Percentiles rank a stretch among this genome's conserved stretches.
phyloP scores from a whole-genome alignment of 2,329 filamentous ascomycete genomes.

The Byssothecium circinans region DNA sequence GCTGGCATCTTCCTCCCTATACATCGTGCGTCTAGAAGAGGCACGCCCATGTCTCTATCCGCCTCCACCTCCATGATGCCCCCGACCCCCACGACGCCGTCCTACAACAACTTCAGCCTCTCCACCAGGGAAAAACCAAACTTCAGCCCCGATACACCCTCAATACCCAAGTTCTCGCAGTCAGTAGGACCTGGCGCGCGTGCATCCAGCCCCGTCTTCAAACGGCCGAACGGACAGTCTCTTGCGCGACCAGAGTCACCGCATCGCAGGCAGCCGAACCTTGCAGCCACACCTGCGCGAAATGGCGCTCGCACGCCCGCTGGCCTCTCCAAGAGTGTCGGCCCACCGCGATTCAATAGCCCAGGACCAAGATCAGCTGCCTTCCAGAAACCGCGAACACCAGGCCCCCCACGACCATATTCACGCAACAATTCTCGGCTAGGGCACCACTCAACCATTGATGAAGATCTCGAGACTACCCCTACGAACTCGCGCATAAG shows the following conservation, averaged over 20 bases:
- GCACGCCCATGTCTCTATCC: constrained; percentile 48
- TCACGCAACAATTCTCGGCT: constrained; percentile 52
- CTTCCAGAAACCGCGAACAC: constrained; percentile 51
- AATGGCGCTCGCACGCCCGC: constrained; percentile 57
- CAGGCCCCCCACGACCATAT: constrained; percentile 48
- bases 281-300: constrained; percentile 55
- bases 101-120: constrained; percentile 58
- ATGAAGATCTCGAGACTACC: constrained; percentile 48
- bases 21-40: constrained; percentile 73
- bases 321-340: constrained; percentile 56
- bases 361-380: constrained; percentile 65
- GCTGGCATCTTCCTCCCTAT: constrained; percentile 93
- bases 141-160: constrained; percentile 54
- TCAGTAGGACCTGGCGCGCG: constrained; percentile 74
- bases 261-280: constrained; percentile 59
- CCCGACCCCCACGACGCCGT: constrained; percentile 69
- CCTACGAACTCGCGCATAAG: constrained; percentile 57
- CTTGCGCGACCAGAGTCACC: constrained; percentile 89
- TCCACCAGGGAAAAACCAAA: constrained; percentile 54
- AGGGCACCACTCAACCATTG: constrained; percentile 46
- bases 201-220: constrained; percentile 71
- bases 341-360: constrained; percentile 63
- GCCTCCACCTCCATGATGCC: constrained; percentile 54
- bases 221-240: constrained; percentile 67
- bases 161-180: constrained; percentile 80